Evolutionary conservation across 1,139 yeast species (phyloP).

Genomic region (Suhomyces choctaworum): DNA sequence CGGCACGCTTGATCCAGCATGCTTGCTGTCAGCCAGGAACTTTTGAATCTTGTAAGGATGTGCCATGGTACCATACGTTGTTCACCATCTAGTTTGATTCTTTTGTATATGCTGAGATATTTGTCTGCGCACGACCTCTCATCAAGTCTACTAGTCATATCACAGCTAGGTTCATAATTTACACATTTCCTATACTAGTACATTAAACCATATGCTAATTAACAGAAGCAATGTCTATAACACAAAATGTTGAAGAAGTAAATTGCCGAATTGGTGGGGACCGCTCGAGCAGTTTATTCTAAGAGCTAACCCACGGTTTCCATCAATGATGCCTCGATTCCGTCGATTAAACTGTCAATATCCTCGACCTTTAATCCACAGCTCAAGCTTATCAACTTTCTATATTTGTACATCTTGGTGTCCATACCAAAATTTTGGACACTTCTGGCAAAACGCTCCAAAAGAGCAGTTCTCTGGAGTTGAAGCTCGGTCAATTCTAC

Average conservation of each 20-base stretch:
- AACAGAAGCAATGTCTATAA: slow-evolving; percentile 6
- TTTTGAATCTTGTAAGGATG: slow-evolving; percentile 12
- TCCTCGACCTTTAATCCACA: slow-evolving; percentile 81
- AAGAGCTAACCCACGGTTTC: slow-evolving; percentile 21
- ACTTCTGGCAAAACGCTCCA: slow-evolving; percentile 38
- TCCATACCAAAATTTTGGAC: slow-evolving; percentile 43
- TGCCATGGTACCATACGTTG: slow-evolving; percentile 6
- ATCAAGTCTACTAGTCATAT: no score
- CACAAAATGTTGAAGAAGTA: slow-evolving; percentile 1
- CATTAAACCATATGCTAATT: slow-evolving; percentile 7
- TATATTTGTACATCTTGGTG: slow-evolving; percentile 72
- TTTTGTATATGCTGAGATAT: no score
- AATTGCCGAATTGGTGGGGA: no score
- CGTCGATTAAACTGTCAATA: slow-evolving; percentile 62
- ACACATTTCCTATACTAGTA: no score
- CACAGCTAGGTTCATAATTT: no score
- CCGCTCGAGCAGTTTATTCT: neutral
- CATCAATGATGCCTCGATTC: slow-evolving; percentile 46
- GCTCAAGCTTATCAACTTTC: slow-evolving; percentile 76
- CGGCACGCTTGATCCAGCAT: slow-evolving; percentile 14
- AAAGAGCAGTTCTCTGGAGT: slow-evolving; percentile 46
- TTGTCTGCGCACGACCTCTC: neutral
- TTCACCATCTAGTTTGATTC: no score
- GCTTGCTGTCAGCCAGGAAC: slow-evolving; percentile 8
- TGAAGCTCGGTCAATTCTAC: slow-evolving; percentile 55